These are phyloP conservation scores for Metschnikowia reukaufii DNA, from an alignment of 805 yeast species.

Conservation along the genomic window DNA sequence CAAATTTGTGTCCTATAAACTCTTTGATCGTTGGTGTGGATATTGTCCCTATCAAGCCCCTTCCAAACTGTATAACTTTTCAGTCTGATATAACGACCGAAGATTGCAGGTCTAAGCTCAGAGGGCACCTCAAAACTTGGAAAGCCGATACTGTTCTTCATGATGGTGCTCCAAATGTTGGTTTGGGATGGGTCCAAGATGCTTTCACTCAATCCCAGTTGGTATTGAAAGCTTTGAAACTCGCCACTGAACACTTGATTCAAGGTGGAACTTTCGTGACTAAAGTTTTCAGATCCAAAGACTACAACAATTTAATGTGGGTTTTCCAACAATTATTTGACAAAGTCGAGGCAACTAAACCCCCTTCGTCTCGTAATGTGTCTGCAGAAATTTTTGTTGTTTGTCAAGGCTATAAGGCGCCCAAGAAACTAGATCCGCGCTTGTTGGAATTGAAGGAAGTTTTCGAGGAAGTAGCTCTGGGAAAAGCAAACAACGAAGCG, in stretches of 20 bases:
- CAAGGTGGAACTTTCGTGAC: conserved; percentile 96
- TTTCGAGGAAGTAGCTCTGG: conserved; percentile 80
- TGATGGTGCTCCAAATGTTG: conserved; percentile 99
- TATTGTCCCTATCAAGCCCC: conserved; percentile 94
- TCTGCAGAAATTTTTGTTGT: conserved; percentile 99
- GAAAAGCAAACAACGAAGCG: conserved; percentile 75
- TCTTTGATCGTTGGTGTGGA: conserved; percentile 98
- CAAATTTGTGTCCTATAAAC: conserved; percentile 87
- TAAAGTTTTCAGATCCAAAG: conserved; percentile 97
- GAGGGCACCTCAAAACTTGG: conserved; percentile 98
- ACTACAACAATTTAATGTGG: conserved; percentile 96
- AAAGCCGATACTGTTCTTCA: conserved; percentile 97
- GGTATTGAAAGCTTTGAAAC: conserved; percentile 86
- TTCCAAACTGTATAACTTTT: conserved; percentile 91
- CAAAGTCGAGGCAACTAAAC: conserved; percentile 97
- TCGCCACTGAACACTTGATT: conserved; percentile 89
- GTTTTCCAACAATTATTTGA: conserved; percentile 94
- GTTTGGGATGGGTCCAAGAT: conserved; percentile 99
- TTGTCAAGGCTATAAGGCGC: conserved; percentile 94
- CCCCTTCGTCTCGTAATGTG: conserved; percentile 98
- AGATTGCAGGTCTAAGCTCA: conserved; percentile 89
- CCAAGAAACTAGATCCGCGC: conserved; percentile 91
- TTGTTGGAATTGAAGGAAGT: conserved; percentile 89
- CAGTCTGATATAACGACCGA: conserved; percentile 98
- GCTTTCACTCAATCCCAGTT: conserved; percentile 97